A percentile compares a stretch with the other conserved stretches of the same genome.
phyloP scores from a whole-genome alignment of 352 stramenopile species.

The Phytophthora pistaciae region DNA sequence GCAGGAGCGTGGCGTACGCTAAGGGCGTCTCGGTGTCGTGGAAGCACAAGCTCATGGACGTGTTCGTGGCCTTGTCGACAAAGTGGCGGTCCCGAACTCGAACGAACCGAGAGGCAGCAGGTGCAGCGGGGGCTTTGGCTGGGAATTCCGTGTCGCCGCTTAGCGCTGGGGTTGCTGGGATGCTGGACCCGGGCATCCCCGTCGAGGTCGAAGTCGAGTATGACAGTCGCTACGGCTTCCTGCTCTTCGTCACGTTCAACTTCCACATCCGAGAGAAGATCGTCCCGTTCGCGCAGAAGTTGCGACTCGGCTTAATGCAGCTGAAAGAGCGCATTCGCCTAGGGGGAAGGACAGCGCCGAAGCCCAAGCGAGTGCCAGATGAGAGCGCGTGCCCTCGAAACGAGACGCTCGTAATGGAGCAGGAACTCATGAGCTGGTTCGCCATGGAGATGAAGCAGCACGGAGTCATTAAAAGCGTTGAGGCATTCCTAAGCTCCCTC shows the following conservation, averaged over 20 bases:
- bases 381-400: constrained; percentile 18
- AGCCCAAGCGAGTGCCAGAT: constrained; percentile 5
- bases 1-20: constrained; percentile 14
- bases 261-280: constrained; percentile 45
- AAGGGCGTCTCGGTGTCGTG: constrained; percentile 25
- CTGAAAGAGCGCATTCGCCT: constrained; percentile 28
- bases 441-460: constrained; percentile 63
- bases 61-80: constrained; percentile 15
- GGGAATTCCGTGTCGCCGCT: constrained; percentile 37
- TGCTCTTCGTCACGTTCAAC: constrained; percentile 64
- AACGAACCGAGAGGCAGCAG: not conserved
- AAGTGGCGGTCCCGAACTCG: constrained; percentile 22
- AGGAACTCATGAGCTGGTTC: constrained; percentile 65
- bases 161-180: constrained; percentile 9
- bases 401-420: constrained; percentile 46
- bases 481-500: constrained; percentile 39
- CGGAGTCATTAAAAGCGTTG: constrained; percentile 51
- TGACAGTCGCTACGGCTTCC: constrained; percentile 59
- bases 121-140: constrained; percentile 7
- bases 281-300: constrained; percentile 8
- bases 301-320: constrained; percentile 1
- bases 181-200: constrained; percentile 42
- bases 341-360: constrained; percentile 17
- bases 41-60: constrained; percentile 41
- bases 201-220: constrained; percentile 86